phyloP scores from a whole-genome alignment of 345 rosid species.

The Rhizophora apiculata region DNA sequence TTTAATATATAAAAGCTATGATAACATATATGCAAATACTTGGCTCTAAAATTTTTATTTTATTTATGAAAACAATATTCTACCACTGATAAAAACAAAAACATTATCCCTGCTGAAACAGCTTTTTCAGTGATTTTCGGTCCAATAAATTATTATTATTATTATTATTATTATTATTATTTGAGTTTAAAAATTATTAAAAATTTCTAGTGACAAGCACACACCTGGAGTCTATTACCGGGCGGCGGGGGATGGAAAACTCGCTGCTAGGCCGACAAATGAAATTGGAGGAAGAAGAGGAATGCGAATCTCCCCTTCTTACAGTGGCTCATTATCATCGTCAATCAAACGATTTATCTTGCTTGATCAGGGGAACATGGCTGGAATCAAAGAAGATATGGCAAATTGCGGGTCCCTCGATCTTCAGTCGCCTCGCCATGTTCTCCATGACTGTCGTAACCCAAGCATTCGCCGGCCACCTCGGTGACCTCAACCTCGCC shows the following conservation, averaged over 20 bases:
- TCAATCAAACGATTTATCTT: not conserved
- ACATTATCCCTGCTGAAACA: no score
- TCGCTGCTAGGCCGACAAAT: not conserved
- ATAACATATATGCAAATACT: no score
- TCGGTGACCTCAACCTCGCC: conserved; percentile 47
- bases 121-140: no score
- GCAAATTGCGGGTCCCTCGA: conserved; percentile 52
- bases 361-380: not conserved
- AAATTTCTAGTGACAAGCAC: no score
- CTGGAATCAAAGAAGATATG: conserved; percentile 43
- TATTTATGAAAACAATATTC: no score
- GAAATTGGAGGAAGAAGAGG: not conserved
- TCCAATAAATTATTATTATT: no score
- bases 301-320: not conserved
- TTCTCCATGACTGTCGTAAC: conserved; percentile 50
- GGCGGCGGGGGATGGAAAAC: not conserved
- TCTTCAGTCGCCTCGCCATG: conserved; percentile 54
- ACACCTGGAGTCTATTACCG: no score
- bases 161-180: no score
- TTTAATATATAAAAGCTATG: no score
- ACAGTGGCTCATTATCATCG: not conserved
- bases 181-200: no score
- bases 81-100: no score
- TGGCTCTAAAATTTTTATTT: no score
- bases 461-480: conserved; percentile 49